phyloP scores from a whole-genome alignment of 1,284 basidiomycete genomes.

The Ganoderma resinaceum region DNA sequence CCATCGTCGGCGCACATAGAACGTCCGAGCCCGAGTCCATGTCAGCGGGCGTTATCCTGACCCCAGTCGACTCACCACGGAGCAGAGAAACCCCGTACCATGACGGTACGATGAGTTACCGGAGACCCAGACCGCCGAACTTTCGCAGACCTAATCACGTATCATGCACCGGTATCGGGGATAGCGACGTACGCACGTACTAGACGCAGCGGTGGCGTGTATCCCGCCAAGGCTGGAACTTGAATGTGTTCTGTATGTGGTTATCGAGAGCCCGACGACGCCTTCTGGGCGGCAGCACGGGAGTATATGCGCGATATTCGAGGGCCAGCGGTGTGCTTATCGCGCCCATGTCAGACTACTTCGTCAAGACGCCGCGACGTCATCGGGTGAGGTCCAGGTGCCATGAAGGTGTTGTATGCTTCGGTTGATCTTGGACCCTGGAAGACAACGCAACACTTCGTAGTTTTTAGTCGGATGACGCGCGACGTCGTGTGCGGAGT shows the following conservation, averaged over 20 bases:
- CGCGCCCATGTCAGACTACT: not conserved
- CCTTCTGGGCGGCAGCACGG: conserved; percentile 1
- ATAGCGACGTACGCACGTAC: not conserved
- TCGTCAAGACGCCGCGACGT: not conserved
- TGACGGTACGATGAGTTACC: not conserved
- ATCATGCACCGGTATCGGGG: not conserved
- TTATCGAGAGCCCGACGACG: not conserved
- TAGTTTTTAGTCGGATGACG: not conserved
- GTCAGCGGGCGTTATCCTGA: not conserved
- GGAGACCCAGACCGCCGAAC: not conserved
- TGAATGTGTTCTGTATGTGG: not conserved
- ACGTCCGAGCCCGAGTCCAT: not conserved
- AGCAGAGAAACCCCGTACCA: not conserved
- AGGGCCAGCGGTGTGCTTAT: not conserved
- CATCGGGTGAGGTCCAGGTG: not conserved
- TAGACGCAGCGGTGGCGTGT: conserved; percentile 1
- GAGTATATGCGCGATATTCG: not conserved
- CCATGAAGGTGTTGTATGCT: not conserved
- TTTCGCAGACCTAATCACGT: not conserved
- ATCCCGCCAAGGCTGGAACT: not conserved
- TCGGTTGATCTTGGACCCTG: not conserved
- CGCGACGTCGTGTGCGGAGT: not conserved
- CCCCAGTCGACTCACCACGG: not conserved
- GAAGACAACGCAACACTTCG: not conserved
- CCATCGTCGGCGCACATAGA: not conserved